Evolutionary conservation across 345 rosid genomes (phyloP), one percentile per base, ranked within the genome.

Genomic region (Ricinus communis): DNA sequence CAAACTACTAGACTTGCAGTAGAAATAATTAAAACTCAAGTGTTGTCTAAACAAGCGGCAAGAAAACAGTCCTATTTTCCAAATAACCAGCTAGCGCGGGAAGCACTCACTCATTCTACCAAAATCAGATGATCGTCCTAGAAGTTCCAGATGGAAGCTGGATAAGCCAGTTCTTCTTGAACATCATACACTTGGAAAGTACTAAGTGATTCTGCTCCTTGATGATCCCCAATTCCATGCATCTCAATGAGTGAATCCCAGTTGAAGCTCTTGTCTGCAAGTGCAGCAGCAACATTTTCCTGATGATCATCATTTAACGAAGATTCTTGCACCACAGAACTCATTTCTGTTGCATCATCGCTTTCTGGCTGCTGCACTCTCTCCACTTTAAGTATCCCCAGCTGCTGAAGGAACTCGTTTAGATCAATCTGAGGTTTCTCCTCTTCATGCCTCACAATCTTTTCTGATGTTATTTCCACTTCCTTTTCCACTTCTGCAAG

Each of bases 341-440:
- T 5, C 38, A 30, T 73, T 58, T 66, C 83, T 19, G 33, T 15
- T 14, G 8, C 40, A 56, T 65, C 73, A 47, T 22, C 41, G 13
- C 19, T 75, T 58, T 68, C 84, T 52, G 74, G 82, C 12, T 71
- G 66, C 24, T 62, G 85, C 36, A 38, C 43, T 4, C 40, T 72
- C 24, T 84, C 84, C 8, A 72, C 85, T 68, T 88, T 89, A 60
- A 87, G 70, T 46, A 95, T 87, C 45, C 97, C 99, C 33, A 92
- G 56, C 70, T 95, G 99, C 80, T 92, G 89, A 67, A 95, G 96
- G 64, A 90, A 92, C 93, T 92, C 99, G 31, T 85, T 90, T 18
- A 95, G 84, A 80, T 92, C 97, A 71, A 95, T 87, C 89, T 92
- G 96, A 12, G 90, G 92, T 81, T 86, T 90, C 83, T 83, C 90